phyloP scores from a whole-genome alignment of 2,329 filamentous ascomycete genomes.

The Grosmannia clavigera region DNA sequence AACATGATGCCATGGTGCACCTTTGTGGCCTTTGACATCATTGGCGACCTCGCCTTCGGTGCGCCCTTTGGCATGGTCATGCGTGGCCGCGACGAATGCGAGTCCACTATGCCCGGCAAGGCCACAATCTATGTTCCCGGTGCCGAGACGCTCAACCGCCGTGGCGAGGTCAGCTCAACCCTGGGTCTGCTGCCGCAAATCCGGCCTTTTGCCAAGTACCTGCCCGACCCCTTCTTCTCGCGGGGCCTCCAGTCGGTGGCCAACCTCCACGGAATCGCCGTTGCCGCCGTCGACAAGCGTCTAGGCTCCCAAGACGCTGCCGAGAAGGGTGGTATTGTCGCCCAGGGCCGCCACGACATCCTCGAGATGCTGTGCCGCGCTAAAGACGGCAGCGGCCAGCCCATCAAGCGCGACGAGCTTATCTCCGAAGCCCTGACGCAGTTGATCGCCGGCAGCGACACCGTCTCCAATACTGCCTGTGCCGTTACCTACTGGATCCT shows the following conservation, averaged over 20 bases:
- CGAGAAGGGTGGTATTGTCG: slow-evolving; percentile 1
- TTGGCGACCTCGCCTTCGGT: slow-evolving; percentile 32
- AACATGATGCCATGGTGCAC: slow-evolving; percentile 18
- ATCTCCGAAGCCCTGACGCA: slow-evolving; percentile 10
- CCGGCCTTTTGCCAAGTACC: slow-evolving; percentile 2
- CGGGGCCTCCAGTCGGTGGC: slow-evolving; percentile 7
- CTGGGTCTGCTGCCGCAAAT: slow-evolving; percentile 7
- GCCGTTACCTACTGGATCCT: slow-evolving; percentile 11
- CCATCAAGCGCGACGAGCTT: slow-evolving; percentile 6
- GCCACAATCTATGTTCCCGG: slow-evolving; percentile 6
- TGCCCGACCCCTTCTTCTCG: slow-evolving; percentile 9
- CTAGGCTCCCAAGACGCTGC: slow-evolving; percentile 4
- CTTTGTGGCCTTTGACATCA: slow-evolving; percentile 25
- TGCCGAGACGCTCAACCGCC: slow-evolving; percentile 9
- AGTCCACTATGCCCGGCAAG: slow-evolving; percentile 1
- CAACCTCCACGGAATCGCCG: slow-evolving; percentile 9
- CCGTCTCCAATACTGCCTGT: slow-evolving; percentile 10
- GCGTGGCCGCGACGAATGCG: slow-evolving; percentile 9
- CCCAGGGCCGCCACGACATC: slow-evolving; percentile 9
- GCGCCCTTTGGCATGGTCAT: slow-evolving; percentile 23
- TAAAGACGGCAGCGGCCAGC: slow-evolving; percentile 4
- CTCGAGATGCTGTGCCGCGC: slow-evolving; percentile 8
- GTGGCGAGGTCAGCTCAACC: slow-evolving; percentile 11
- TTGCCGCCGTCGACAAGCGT: slow-evolving; percentile 9
- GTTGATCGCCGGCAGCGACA: slow-evolving; percentile 10